Evolutionary conservation across 805 yeast genomes (phyloP).

Genomic region (Komagataella mondaviorum): DNA sequence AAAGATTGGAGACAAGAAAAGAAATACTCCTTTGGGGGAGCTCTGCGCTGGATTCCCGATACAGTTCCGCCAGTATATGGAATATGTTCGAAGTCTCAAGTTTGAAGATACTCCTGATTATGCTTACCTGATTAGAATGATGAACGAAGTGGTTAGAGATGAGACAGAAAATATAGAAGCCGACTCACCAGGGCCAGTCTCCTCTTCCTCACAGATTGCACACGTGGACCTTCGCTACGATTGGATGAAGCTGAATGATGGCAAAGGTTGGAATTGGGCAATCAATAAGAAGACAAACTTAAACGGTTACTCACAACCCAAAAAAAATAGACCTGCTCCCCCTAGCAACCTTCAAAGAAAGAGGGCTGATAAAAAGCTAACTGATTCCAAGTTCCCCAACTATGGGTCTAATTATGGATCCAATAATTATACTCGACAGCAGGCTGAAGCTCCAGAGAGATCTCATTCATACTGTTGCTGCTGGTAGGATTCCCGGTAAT

Average conservation of each 20-base stretch:
- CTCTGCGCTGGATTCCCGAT: constrained; percentile 53
- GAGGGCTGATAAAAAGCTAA: constrained; percentile 3
- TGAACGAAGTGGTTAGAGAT: constrained; percentile 44
- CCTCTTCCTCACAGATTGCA: not conserved
- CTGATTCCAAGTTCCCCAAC: constrained; percentile 1
- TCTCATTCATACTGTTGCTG: not conserved
- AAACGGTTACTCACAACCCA: constrained; percentile 56
- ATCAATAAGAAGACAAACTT: constrained; percentile 68
- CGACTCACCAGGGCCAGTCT: not conserved
- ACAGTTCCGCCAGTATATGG: constrained; percentile 65
- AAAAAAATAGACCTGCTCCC: constrained; percentile 11
- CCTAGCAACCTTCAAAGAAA: constrained; percentile 8
- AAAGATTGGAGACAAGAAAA: constrained; percentile 72
- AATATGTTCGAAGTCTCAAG: constrained; percentile 50
- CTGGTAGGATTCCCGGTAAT: not conserved
- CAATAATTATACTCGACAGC: not conserved
- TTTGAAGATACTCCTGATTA: constrained; percentile 78
- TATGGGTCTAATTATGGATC: constrained; percentile 1
- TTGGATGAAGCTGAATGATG: constrained; percentile 71
- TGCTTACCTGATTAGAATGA: constrained; percentile 45
- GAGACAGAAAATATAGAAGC: not conserved
- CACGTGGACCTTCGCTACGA: constrained; percentile 52
- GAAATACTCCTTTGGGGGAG: constrained; percentile 50
- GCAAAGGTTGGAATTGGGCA: constrained; percentile 70
- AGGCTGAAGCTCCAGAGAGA: not conserved